Evolutionary conservation across 108 stramenopile genomes (phyloP), one percentile per base, ranked within the genome.

Genomic region (Skeletonema potamos): DNA sequence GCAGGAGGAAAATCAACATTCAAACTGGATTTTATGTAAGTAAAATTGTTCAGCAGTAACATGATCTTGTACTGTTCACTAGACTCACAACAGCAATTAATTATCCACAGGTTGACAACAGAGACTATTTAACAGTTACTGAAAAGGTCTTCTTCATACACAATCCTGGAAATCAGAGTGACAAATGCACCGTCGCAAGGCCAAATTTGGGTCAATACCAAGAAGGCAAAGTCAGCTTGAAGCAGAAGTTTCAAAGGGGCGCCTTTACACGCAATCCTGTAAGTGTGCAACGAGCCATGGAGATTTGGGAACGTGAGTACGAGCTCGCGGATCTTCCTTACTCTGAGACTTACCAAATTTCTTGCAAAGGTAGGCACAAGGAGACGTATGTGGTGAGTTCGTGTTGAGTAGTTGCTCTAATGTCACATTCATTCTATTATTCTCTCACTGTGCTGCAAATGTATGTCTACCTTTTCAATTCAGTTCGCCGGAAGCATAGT

Each of bases 81-180:
- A n/a, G n/a, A n/a, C n/a, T n/a, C n/a, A n/a, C n/a, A n/a, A n/a
- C n/a, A n/a, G n/a, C n/a, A n/a, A n/a, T n/a, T n/a, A n/a, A n/a
- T n/a, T n/a, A n/a, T n/a, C n/a, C n/a, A n/a, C n/a, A 58, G 44
- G 18, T 48, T 48, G 48, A 48, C 1, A 24, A 24, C 48, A 18
- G 48, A 30, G 58, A 59, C 30, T 30, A 33, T 1, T 34, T 34
- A 29, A 59, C 48, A 9, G 22, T 9, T 0, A 33, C 33, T 0
- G 58, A 59, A 12, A 59, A 59, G 30, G 33, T 34, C 9, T 59
- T 59, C 32, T 33, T 59, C 32, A 59, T 59, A 18, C 33, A 33
- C 1, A 34, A 12, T 6, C 20, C 1, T 20, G 27, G 10, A 12
- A 51, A 41, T 15, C 39, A 24, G 6, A 22, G 8, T 5, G 58